Evolutionary conservation across 1,284 basidiomycete genomes (phyloP).

Genomic region (Takashimella koratensis): DNA sequence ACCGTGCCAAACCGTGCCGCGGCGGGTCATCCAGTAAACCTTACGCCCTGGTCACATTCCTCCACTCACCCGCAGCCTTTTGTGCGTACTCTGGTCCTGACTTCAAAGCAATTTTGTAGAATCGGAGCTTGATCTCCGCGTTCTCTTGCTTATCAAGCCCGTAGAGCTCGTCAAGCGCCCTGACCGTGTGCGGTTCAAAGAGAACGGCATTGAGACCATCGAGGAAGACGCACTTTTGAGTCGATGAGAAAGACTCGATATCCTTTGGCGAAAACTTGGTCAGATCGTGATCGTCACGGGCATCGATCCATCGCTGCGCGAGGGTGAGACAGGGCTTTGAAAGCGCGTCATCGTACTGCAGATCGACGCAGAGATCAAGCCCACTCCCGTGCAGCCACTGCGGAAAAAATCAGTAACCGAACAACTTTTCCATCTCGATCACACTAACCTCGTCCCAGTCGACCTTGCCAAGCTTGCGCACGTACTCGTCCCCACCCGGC

Average conservation of each 20-base stretch:
- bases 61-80: constrained; percentile 47
- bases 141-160: constrained; percentile 48
- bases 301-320: constrained; percentile 70
- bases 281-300: constrained; percentile 54
- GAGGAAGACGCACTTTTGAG: constrained; percentile 51
- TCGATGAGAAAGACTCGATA: constrained; percentile 38
- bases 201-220: constrained; percentile 45
- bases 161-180: constrained; percentile 50
- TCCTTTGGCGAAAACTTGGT: constrained; percentile 41
- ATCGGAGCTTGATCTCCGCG: constrained; percentile 52
- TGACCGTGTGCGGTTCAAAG: constrained; percentile 38
- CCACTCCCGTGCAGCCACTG: constrained; percentile 83
- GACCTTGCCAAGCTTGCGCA: constrained; percentile 66
- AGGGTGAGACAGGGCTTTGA: constrained; percentile 61
- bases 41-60: too few species aligned
- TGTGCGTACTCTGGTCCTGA: constrained; percentile 50
- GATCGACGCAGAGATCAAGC: constrained; percentile 67
- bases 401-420: neutral
- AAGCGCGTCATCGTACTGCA: constrained; percentile 78
- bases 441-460: constrained; percentile 66
- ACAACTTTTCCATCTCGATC: constrained; percentile 21
- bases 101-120: constrained; percentile 52
- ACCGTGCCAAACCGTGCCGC: too few species aligned
- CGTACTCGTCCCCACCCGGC: constrained; percentile 60
- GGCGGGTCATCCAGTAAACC: too few species aligned